phyloP scores from a whole-genome alignment of 345 rosid genomes.

The Camelina sativa region DNA sequence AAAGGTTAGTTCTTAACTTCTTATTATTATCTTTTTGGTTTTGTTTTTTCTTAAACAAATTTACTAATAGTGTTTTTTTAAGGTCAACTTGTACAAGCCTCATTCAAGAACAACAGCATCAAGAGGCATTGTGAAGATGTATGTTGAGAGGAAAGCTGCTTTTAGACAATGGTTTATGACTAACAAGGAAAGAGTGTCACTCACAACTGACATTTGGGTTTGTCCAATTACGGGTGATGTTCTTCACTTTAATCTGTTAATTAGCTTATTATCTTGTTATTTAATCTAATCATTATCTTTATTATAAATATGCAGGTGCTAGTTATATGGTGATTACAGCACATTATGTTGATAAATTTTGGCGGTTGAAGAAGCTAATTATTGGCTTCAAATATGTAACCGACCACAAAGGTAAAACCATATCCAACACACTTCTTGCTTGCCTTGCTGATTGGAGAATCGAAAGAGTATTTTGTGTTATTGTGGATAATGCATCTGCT shows the following conservation, averaged over 20 bases:
- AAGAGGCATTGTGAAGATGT: not conserved
- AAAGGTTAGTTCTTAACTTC: too few species aligned
- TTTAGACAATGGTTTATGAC: not conserved
- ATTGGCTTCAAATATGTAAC: not conserved
- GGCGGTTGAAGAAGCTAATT: not conserved
- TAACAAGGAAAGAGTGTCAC: not conserved
- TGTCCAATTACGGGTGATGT: not conserved
- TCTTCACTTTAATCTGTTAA: too few species aligned
- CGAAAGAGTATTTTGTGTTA: not conserved
- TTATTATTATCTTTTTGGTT: too few species aligned
- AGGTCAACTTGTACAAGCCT: not conserved
- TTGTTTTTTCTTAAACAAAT: not conserved
- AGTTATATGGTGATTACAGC: not conserved
- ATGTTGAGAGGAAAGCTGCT: not conserved
- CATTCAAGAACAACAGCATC: not conserved
- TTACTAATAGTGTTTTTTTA: not conserved
- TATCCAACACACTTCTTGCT: not conserved
- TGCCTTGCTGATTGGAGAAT: constrained; percentile 3
- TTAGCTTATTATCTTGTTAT: too few species aligned
- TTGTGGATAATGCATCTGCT: not conserved
- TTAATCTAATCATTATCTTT: too few species aligned
- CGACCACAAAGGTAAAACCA: not conserved
- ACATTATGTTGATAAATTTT: not conserved
- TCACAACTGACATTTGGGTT: not conserved
- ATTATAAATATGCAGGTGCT: not conserved